phyloP scores from a whole-genome alignment of 768 basidiomycete genomes.

The Termitomyces eurrhizus region DNA sequence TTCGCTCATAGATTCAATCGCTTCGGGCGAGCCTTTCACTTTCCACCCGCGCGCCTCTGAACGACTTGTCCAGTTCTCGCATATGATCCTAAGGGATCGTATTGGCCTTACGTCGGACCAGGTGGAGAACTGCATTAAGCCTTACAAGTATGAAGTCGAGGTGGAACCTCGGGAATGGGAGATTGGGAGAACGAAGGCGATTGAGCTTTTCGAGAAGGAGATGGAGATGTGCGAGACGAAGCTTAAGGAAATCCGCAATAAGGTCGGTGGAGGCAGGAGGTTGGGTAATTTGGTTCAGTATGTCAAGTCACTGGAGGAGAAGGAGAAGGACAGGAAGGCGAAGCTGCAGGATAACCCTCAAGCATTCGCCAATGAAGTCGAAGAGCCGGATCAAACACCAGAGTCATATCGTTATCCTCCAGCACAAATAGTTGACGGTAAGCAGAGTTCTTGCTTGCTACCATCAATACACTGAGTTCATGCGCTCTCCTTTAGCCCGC shows the following conservation, averaged over 20 bases:
- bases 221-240: slow-evolving; percentile 79
- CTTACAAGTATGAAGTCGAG: slow-evolving; percentile 98
- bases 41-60: slow-evolving; percentile 88
- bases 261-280: slow-evolving; percentile 84
- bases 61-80: slow-evolving; percentile 87
- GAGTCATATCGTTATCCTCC: slow-evolving; percentile 91
- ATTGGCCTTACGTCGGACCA: slow-evolving; percentile 96
- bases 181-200: slow-evolving; percentile 66
- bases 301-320: slow-evolving; percentile 79
- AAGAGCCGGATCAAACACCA: slow-evolving; percentile 35
- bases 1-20: slow-evolving; percentile 85
- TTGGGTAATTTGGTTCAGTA: slow-evolving; percentile 74
- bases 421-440: slow-evolving; percentile 89
- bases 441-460: slow-evolving; percentile 19
- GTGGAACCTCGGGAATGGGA: slow-evolving; percentile 94
- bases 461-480: slow-evolving; percentile 10
- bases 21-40: slow-evolving; percentile 84
- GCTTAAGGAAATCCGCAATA: slow-evolving; percentile 80
- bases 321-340: slow-evolving; percentile 60
- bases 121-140: slow-evolving; percentile 99
- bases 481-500: slow-evolving; percentile 53
- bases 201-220: slow-evolving; percentile 84
- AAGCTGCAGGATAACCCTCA: slow-evolving; percentile 38
- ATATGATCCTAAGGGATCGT: slow-evolving; percentile 88
- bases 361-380: slow-evolving; percentile 17